Base-by-base conservation (phyloP, 192 early-diverging fungal species). In the Coemansia umbellata region DNA sequence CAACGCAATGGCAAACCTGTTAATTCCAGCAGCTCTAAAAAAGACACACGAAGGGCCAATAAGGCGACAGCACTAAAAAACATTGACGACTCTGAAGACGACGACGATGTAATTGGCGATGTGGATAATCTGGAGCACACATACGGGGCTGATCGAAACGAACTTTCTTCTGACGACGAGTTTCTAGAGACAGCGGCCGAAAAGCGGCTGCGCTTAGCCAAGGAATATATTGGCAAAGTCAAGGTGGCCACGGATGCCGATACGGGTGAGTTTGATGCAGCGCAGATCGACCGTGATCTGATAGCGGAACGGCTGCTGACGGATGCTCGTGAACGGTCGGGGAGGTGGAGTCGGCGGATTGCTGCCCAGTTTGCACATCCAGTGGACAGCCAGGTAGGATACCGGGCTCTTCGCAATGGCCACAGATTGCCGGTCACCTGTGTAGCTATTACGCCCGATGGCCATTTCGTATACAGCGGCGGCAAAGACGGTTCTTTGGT, bases 401-500 rank as follows among this genome's bases (percentile, higher is more conserved):
- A 41, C 27, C 54, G 53, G 13, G 56, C 60, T 19, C 18, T 75
- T 24, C 42, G 50, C 13, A 37, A 41, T 27, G 86, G 84, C 3
- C 91, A 93, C 61, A 72, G 84, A 36, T 74, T 91, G 26, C 52
- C 93, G n/a, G 78, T 94, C 3, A 96, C 94, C 8, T 80, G 82
- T n/a, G 78, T 94, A 9, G 87, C 87, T 4, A 54, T 92, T 7
- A 78, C 87, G 19, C 85, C 87, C 19, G 60, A 80, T 44, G 78
- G 85, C 26, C 61, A 71, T 26, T 80, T 74, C 53, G 78, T 93
- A 27, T 99, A 90, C 65, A 88, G 91, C 32, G 89, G 83, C 4
- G 89, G 88, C 23, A 99, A 99, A 78, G 97, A 97, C 69, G 92
- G 87, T 32, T 80, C 84, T 28, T 88, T 99, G 64, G 85, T 91